Percentiles rank a stretch among this genome's conserved stretches.
phyloP scores from a whole-genome alignment of 192 early-diverging fungal genomes.

The Cetraspora pellucida region DNA sequence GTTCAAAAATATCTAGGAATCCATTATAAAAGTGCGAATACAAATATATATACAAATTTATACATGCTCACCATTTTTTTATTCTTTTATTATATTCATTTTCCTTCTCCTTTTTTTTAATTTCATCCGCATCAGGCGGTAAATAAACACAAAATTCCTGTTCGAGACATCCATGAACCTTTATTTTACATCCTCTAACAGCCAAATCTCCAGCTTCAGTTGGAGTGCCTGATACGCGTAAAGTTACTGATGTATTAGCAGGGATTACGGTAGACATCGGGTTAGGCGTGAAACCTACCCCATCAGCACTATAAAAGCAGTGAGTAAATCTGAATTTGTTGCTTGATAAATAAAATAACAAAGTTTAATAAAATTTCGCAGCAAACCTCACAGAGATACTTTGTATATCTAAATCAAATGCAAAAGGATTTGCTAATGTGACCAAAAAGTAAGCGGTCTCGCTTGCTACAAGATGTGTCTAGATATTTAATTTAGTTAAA shows the following conservation, averaged over 20 bases:
- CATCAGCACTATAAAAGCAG: conserved; percentile 53
- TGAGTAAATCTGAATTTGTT: not conserved
- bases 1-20: too few relatives aligned
- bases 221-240: conserved; percentile 71
- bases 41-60: not conserved
- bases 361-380: not conserved
- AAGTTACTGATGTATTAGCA: conserved; percentile 59
- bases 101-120: conserved; percentile 30
- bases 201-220: conserved; percentile 58
- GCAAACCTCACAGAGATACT: conserved; percentile 60
- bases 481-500: not conserved
- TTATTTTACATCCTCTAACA: conserved; percentile 63
- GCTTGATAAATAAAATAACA: too few relatives aligned
- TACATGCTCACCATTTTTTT: conserved; percentile 20
- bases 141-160: conserved; percentile 53
- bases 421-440: conserved; percentile 74
- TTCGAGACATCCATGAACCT: conserved; percentile 56
- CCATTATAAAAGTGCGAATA: too few relatives aligned
- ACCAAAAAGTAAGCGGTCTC: conserved; percentile 74
- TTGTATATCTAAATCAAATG: conserved; percentile 77
- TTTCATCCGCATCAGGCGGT: conserved; percentile 36
- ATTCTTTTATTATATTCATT: conserved; percentile 32
- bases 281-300: conserved; percentile 60
- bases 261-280: conserved; percentile 65
- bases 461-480: conserved; percentile 60